Evolutionary conservation across 2,329 filamentous ascomycete species (phyloP), one percentile per base, ranked within the genome.

Genomic region (Talaromyces islandicus): DNA sequence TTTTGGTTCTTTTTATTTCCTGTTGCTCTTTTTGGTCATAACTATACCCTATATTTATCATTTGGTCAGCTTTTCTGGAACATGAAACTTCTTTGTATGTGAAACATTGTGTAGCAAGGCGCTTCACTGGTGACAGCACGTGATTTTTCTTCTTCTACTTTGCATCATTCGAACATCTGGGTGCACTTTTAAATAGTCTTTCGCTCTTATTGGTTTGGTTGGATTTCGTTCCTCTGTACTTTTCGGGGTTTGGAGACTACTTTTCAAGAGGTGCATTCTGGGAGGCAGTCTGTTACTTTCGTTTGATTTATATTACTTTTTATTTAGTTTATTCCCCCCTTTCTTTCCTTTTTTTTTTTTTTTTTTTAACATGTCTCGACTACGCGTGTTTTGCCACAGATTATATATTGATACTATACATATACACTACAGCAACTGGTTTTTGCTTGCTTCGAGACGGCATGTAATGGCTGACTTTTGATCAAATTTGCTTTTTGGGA

Each of bases 11-110:
- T 60, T 57, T 63, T 59, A 55, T 59, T 60, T 61, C 57, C 59
- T 65, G 62, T 63, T 63, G 60, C 59, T 67, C n/a, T 61, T 38
- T 54, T 50, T n/a, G 35, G 53, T 46, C 60, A 58, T 60, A 62
- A 59, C 57, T 62, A 62, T 62, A 62, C 60, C 60, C 60, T 32
- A 35, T 62, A 10, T 56, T 57, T 56, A 43, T 57, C 48, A 52
- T 29, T 52, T 52, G 17, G 48, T 29, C 25, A 52, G 11, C 14
- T 29, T 52, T 52, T 52, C 14, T 52, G 48, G 27, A 52, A 29
- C 25, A 52, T 29, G 48, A 29, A 19, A 29, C 48, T 52, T 52
- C 48, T 52, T 52, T 52, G 24, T 25, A 52, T 29, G 27, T 29
- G 48, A 19, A 21, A 52, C 48, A 52, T 52, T 24, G 48, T 52